phyloP scores from a whole-genome alignment of 2,329 filamentous ascomycete species.

The Magnaporthales sp. region DNA sequence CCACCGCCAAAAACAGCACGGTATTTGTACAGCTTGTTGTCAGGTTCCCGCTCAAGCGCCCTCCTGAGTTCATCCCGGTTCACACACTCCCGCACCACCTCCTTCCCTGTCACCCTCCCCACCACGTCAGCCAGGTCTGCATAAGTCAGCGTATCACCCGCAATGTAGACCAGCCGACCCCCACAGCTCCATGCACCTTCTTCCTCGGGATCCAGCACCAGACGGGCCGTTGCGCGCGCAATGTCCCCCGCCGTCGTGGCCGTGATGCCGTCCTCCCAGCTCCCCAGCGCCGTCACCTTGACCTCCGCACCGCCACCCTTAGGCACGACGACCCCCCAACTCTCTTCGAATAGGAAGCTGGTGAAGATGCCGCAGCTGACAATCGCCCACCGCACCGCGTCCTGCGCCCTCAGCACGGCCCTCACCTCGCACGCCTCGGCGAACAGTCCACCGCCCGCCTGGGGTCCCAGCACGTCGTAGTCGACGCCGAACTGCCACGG shows the following conservation, averaged over 20 bases:
- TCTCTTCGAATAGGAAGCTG: constrained; percentile 56
- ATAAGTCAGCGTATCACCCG: constrained; percentile 56
- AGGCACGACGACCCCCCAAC: constrained; percentile 54
- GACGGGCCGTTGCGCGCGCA: constrained; percentile 47
- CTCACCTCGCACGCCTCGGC: constrained; percentile 58
- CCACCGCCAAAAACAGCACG: constrained; percentile 51
- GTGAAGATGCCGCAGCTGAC: constrained; percentile 64
- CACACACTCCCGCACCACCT: constrained; percentile 41
- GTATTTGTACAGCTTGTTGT: constrained; percentile 48
- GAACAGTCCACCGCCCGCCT: constrained; percentile 55
- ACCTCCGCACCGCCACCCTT: constrained; percentile 11
- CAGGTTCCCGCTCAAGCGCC: constrained; percentile 36
- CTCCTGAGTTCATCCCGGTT: constrained; percentile 30
- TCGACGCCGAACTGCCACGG: constrained; percentile 66
- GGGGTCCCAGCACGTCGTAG: constrained; percentile 54
- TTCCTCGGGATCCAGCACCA: constrained; percentile 34
- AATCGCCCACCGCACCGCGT: constrained; percentile 48
- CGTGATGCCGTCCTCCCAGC: constrained; percentile 54
- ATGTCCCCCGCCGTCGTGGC: constrained; percentile 57
- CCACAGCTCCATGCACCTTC: constrained; percentile 7
- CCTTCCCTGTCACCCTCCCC: constrained; percentile 12
- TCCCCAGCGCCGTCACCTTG: constrained; percentile 44
- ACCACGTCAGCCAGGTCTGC: constrained; percentile 41
- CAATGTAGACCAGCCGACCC: constrained; percentile 41
- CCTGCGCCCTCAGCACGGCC: constrained; percentile 37